A percentile compares a stretch with the other conserved stretches of the same genome.
phyloP scores from a whole-genome alignment of 768 basidiomycete species.

The Russula lepida region DNA sequence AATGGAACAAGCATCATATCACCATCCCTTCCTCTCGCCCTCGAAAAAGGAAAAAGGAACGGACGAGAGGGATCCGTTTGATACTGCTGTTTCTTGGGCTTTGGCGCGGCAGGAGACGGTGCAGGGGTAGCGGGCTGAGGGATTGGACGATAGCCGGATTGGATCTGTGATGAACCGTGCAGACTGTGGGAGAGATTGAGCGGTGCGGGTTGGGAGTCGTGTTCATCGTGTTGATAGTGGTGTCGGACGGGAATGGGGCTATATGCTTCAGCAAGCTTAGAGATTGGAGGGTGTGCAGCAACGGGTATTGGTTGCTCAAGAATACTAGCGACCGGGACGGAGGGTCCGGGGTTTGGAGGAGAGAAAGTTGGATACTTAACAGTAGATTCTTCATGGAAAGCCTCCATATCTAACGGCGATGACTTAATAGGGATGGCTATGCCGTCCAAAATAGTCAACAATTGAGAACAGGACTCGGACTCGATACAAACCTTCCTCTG shows the following conservation, averaged over 20 bases:
- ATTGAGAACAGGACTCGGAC: not conserved
- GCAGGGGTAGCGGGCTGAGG: constrained; percentile 84
- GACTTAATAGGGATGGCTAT: constrained; percentile 72
- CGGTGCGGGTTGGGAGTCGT: constrained; percentile 40
- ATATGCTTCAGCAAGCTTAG: constrained; percentile 81
- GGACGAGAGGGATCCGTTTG: constrained; percentile 94
- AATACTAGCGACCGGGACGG: constrained; percentile 34
- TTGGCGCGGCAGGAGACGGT: constrained; percentile 69
- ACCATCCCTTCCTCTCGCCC: constrained; percentile 41
- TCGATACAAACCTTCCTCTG: constrained; percentile 38
- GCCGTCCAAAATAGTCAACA: not conserved
- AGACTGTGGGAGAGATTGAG: constrained; percentile 29
- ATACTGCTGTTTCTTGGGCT: constrained; percentile 97
- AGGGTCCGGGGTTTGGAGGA: constrained; percentile 31
- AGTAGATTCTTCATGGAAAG: constrained; percentile 82
- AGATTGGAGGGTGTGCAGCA: constrained; percentile 32
- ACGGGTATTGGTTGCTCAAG: constrained; percentile 23
- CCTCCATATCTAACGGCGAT: constrained; percentile 81
- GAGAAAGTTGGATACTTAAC: constrained; percentile 95
- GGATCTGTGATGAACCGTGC: constrained; percentile 29
- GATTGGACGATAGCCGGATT: constrained; percentile 35
- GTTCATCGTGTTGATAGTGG: constrained; percentile 84
- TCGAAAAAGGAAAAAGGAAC: constrained; percentile 92
- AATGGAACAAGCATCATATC: constrained; percentile 77
- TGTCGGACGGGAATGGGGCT: constrained; percentile 90